Conservation (phyloP, 352 stramenopile species). For the Thraustochytrium sp. region DNA sequence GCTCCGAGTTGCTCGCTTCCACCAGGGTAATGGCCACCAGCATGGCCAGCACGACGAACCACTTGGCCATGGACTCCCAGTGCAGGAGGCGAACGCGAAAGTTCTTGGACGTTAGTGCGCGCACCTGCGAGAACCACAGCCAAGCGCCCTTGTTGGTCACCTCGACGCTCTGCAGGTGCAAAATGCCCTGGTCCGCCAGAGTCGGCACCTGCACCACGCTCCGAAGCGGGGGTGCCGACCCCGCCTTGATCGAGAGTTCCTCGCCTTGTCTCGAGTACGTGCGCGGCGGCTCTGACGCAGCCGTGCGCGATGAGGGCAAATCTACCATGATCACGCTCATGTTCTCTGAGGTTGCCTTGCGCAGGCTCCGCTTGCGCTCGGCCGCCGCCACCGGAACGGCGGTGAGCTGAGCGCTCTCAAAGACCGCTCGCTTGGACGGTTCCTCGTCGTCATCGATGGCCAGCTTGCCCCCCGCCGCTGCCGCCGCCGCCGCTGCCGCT, state of each 20-base stretch:
- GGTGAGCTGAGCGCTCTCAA: too few relatives aligned
- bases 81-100: background rate
- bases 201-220: background rate
- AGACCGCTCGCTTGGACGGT: too few relatives aligned
- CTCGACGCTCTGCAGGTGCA: background rate
- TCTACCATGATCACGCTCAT: background rate
- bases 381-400: too few relatives aligned
- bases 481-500: too few relatives aligned
- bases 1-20: background rate
- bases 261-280: too few relatives aligned
- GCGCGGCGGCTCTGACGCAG: too few relatives aligned
- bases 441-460: too few relatives aligned
- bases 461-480: too few relatives aligned
- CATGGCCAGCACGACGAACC: background rate
- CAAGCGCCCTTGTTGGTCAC: background rate
- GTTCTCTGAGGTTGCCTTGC: background rate
- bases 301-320: too few relatives aligned
- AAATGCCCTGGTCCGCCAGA: background rate
- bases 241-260: background rate
- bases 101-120: background rate
- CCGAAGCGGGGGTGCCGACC: background rate
- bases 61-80: background rate
- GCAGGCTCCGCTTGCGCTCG: too few relatives aligned
- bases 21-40: background rate
- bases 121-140: background rate